Evolutionary conservation across 805 yeast genomes (phyloP), one percentile per base, ranked within the genome.

Genomic region (Wickerhamomyces hampshirensis): DNA sequence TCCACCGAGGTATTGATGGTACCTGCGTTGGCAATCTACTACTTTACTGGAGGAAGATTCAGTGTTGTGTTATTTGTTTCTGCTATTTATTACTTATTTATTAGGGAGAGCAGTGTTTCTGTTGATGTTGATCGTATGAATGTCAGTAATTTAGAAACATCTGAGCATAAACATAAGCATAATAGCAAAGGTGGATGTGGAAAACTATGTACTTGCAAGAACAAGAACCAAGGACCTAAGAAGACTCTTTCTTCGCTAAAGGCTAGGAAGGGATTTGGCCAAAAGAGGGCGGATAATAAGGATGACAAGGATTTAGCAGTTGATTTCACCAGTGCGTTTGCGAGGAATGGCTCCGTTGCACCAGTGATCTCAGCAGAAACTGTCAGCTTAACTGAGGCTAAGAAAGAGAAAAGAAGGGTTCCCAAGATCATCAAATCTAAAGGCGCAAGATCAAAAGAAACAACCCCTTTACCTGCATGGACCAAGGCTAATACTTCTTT

Each of bases 371-470:
- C 41, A 14, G 31, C 41, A 15, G 30, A 33, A 17, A 18, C 32
- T 17, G 33, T 38, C 27, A 27, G 48, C 6, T 51, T 51, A 33
- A 44, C 52, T 1, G 32, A 11, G 6, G 8, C 5, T 6, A 7
- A 24, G 13, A 26, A 24, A 4, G 18, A n/a, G 19, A 26, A 30
- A 17, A 65, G 62, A 40, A 55, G 70, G 37, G 53, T 59, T 5
- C 66, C 75, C 8, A 69, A 67, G 43, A 49, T 69, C 16, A 56
- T 72, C 56, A 62, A 63, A 43, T 67, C 67, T 11, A 38, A 60
- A 10, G 63, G 60, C 37, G 60, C 60, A 5, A 39, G 47, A 9
- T 37, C 53, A 9, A 38, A 32, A 16, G 37, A 47, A 6, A 40
- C 51, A n/a, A 42, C 50, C 23, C 52, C 56, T 11, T 56, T 55